Conservation (phyloP, 345 rosid genomes). For the Draba incana region DNA sequence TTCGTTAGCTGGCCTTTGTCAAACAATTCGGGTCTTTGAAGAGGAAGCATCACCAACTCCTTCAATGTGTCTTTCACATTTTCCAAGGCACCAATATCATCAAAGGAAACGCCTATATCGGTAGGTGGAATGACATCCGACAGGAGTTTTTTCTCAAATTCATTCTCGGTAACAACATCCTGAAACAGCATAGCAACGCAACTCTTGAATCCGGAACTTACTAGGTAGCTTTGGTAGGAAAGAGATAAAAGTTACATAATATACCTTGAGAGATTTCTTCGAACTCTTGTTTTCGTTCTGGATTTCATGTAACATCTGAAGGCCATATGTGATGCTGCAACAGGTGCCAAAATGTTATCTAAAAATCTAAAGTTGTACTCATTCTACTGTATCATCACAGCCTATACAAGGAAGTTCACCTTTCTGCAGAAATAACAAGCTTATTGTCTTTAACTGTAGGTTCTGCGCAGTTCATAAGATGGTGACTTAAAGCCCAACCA, state of each 20-base stretch:
- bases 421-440: conserved; percentile 71
- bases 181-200: conserved; percentile 39
- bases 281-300: conserved; percentile 75
- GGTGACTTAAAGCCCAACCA: conserved; percentile 91
- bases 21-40: conserved; percentile 97
- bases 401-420: conserved; percentile 49
- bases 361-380: conserved; percentile 18
- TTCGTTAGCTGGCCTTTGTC: conserved; percentile 97
- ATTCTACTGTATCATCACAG: conserved; percentile 21
- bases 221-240: conserved; percentile 11
- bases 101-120: conserved; percentile 95
- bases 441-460: conserved; percentile 60
- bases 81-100: conserved; percentile 96
- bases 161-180: conserved; percentile 98
- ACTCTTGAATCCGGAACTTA: conserved; percentile 1
- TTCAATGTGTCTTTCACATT: conserved; percentile 97
- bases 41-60: conserved; percentile 99
- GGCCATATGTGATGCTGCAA: conserved; percentile 71
- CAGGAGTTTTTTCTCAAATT: conserved; percentile 96
- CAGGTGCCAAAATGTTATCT: conserved; percentile 25
- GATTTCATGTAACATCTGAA: conserved; percentile 66
- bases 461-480: conserved; percentile 76
- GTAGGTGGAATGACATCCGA: conserved; percentile 96
- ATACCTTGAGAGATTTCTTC: conserved; percentile 85
- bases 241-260: conserved; percentile 17